Evolutionary conservation across 1,284 basidiomycete genomes (phyloP).

Genomic region (Xerocomus nothofagi): DNA sequence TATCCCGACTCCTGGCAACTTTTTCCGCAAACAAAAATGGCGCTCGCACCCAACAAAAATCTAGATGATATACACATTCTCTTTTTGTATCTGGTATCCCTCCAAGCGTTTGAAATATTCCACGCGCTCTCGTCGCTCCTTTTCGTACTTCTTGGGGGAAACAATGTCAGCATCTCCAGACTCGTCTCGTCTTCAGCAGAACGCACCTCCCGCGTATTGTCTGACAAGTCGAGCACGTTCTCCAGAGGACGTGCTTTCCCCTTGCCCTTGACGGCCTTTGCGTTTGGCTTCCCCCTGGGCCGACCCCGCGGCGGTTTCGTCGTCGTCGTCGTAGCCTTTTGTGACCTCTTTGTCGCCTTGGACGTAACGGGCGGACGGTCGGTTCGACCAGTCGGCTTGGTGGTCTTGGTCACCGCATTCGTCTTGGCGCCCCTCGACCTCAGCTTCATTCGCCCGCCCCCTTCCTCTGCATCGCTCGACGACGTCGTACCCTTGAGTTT

Average conservation of each 20-base stretch:
- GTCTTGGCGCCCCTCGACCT: conserved; percentile 15
- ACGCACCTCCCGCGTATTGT: conserved; percentile 34
- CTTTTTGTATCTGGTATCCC: conserved; percentile 52
- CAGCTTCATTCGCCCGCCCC: conserved; percentile 18
- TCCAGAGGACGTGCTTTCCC: conserved; percentile 28
- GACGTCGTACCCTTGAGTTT: conserved; percentile 1
- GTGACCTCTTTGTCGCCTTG: conserved; percentile 10
- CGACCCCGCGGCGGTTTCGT: conserved; percentile 21
- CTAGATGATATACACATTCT: conserved; percentile 62
- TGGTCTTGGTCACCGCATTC: conserved; percentile 7
- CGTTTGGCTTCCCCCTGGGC: conserved; percentile 16
- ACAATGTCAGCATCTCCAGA: conserved; percentile 2
- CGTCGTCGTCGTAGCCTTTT: conserved; percentile 2
- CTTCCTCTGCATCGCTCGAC: conserved; percentile 10
- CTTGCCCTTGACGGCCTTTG: conserved; percentile 27
- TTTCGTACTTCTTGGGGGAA: conserved; percentile 39
- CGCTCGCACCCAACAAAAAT: background rate
- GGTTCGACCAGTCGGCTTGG: background rate
- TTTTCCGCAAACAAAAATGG: background rate
- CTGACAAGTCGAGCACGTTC: conserved; percentile 31
- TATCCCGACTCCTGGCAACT: background rate
- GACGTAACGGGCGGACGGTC: conserved; percentile 11
- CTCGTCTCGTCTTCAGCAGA: background rate
- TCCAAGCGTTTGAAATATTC: conserved; percentile 58
- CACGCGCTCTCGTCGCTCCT: conserved; percentile 50